These are phyloP conservation scores for Aspergillus proliferans DNA, from an alignment of 2,329 filamentous ascomycete genomes.

Conservation along the genomic window DNA sequence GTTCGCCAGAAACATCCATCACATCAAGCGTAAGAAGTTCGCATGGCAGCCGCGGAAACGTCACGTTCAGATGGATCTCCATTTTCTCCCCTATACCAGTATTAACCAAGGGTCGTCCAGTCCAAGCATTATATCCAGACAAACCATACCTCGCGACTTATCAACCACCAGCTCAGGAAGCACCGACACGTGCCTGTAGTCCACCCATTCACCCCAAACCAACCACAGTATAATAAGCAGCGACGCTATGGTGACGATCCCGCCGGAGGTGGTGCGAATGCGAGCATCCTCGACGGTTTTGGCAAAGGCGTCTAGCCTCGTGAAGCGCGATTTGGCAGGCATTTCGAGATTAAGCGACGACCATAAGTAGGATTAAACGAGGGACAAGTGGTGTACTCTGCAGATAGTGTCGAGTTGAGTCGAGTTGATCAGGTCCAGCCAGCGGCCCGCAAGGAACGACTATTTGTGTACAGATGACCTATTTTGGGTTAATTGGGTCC, in stretches of 20 bases:
- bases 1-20: conserved; percentile 97
- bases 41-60: conserved; percentile 88
- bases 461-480: neutral
- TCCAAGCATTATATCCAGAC: no score
- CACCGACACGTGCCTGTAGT: conserved; percentile 80
- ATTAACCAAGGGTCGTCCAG: no score
- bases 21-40: conserved; percentile 94
- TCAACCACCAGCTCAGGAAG: conserved; percentile 93
- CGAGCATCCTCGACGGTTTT: conserved; percentile 98
- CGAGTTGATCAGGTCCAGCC: neutral
- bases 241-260: conserved; percentile 87
- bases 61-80: conserved; percentile 98
- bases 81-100: conserved; percentile 73
- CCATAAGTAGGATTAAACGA: conserved; percentile 17
- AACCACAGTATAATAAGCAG: conserved; percentile 83
- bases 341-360: conserved; percentile 48
- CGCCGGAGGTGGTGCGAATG: conserved; percentile 89
- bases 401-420: neutral
- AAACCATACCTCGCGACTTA: conserved; percentile 72
- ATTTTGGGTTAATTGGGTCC: neutral
- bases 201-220: conserved; percentile 90
- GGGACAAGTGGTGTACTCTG: neutral
- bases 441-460: neutral
- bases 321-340: conserved; percentile 89
- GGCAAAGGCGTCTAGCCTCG: conserved; percentile 94